Conservation (phyloP, 2,329 filamentous ascomycete species). For the Sphaceloma murrayae region DNA sequence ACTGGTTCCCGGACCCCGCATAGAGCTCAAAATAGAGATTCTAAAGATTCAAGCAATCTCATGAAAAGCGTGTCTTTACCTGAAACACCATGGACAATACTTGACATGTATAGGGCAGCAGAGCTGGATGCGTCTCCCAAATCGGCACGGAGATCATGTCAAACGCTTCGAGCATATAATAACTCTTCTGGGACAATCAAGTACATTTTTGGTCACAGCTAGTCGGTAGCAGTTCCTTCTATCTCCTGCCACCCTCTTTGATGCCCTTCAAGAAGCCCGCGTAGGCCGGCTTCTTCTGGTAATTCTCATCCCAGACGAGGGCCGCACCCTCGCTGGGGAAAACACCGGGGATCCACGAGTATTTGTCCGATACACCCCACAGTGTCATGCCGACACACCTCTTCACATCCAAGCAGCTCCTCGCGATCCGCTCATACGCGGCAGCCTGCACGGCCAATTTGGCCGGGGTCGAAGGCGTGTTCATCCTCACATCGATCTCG, state of each 20-base stretch:
- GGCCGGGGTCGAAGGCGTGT: constrained; percentile 23
- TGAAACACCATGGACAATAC: too few relatives aligned
- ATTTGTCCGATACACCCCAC: constrained; percentile 41
- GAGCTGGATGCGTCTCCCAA: too few relatives aligned
- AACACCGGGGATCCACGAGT: constrained; percentile 33
- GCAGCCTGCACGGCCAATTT: constrained; percentile 35
- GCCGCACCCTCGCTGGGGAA: constrained; percentile 32
- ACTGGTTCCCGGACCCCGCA: too few relatives aligned
- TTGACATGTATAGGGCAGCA: too few relatives aligned
- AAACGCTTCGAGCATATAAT: too few relatives aligned
- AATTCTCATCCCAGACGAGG: constrained; percentile 38
- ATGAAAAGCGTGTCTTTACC: too few relatives aligned
- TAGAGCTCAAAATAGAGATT: too few relatives aligned
- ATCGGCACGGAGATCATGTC: too few relatives aligned
- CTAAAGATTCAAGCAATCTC: too few relatives aligned
- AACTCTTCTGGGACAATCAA: too few relatives aligned
- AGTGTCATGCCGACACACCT: constrained; percentile 38
- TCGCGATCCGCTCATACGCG: constrained; percentile 35
- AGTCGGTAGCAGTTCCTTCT: too few relatives aligned
- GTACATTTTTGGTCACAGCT: too few relatives aligned
- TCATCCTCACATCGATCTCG: constrained; percentile 51
- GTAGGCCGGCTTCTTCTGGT: constrained; percentile 41
- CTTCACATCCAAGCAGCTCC: constrained; percentile 31
- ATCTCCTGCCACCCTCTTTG: constrained; percentile 21
- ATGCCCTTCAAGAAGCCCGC: constrained; percentile 20